A percentile compares a stretch with the other conserved stretches of the same genome.
These are phyloP conservation scores for Carex sylvatica DNA, from an alignment of 202 grass and related monocot species.

Conservation along the genomic window DNA sequence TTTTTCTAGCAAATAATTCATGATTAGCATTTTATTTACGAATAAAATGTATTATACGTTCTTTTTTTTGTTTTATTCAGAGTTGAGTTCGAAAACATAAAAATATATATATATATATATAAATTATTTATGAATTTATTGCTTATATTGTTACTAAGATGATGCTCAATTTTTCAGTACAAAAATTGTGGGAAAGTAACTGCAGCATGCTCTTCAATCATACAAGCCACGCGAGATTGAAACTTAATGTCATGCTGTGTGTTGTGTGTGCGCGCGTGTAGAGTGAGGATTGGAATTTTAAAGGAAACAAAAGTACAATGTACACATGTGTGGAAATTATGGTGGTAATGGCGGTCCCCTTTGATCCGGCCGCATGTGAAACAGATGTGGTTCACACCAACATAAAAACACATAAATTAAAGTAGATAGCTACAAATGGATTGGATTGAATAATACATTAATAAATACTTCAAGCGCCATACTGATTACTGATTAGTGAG, in stretches of 20 bases:
- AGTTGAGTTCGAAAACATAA: too few relatives aligned
- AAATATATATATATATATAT: too few relatives aligned
- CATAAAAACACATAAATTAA: constrained; percentile 1
- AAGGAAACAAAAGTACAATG: not conserved
- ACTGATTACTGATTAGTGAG: not conserved
- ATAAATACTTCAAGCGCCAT: not conserved
- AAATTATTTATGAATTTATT: too few relatives aligned
- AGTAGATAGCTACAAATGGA: not conserved
- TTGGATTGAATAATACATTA: constrained; percentile 13
- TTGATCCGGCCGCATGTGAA: constrained; percentile 22
- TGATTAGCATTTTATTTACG: too few relatives aligned
- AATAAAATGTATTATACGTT: too few relatives aligned
- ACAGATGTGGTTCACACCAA: constrained; percentile 7
- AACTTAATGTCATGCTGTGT: not conserved
- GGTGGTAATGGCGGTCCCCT: constrained; percentile 25
- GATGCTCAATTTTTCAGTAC: not conserved
- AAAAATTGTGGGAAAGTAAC: not conserved
- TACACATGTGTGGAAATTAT: constrained; percentile 13
- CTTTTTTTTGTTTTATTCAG: too few relatives aligned
- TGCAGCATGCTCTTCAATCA: not conserved
- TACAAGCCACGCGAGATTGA: not conserved
- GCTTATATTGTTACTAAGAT: not conserved
- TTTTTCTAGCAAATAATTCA: too few relatives aligned
- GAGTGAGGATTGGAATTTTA: not conserved
- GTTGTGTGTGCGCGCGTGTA: not conserved